Percentiles rank a stretch among this genome's conserved stretches.
phyloP scores from a whole-genome alignment of 1,284 basidiomycete genomes.

The Malassezia slooffiae region DNA sequence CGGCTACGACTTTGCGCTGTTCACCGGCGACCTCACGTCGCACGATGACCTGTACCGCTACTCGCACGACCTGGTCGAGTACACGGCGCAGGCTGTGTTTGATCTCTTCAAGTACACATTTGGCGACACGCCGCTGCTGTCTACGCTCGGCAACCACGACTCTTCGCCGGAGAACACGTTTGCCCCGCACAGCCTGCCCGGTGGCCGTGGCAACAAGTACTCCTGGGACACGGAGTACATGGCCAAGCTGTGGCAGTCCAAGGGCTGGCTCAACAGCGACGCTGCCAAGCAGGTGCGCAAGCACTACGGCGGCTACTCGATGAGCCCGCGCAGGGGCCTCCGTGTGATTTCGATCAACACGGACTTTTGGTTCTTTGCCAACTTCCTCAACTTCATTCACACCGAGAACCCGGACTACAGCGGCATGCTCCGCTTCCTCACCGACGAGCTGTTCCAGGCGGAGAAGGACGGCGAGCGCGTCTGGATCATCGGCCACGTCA shows the following conservation, averaged over 20 bases:
- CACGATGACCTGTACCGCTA: slow-evolving; percentile 36
- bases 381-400: slow-evolving; percentile 69
- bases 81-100: slow-evolving; percentile 35
- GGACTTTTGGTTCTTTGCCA: slow-evolving; percentile 49
- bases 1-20: slow-evolving; percentile 60
- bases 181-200: slow-evolving; percentile 24
- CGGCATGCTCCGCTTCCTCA: slow-evolving; percentile 66
- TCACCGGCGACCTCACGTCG: slow-evolving; percentile 65
- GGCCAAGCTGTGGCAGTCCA: slow-evolving; percentile 24
- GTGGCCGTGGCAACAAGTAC: slow-evolving; percentile 26
- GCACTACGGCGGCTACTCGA: slow-evolving; percentile 66
- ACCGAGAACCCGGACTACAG: slow-evolving; percentile 60
- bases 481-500: slow-evolving; percentile 69
- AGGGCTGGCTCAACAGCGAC: slow-evolving; percentile 59
- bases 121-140: slow-evolving; percentile 32
- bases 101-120: slow-evolving; percentile 25
- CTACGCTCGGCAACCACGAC: slow-evolving; percentile 43
- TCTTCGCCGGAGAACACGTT: slow-evolving; percentile 29
- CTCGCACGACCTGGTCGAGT: slow-evolving; percentile 30
- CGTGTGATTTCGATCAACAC: slow-evolving; percentile 66
- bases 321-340: slow-evolving; percentile 58
- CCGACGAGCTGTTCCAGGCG: slow-evolving; percentile 60
- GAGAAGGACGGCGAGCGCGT: slow-evolving; percentile 47
- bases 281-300: slow-evolving; percentile 55
- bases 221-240: slow-evolving; percentile 41